phyloP scores from a whole-genome alignment of 2,329 filamentous ascomycete genomes.

The Cadophora luteo-olivacea region DNA sequence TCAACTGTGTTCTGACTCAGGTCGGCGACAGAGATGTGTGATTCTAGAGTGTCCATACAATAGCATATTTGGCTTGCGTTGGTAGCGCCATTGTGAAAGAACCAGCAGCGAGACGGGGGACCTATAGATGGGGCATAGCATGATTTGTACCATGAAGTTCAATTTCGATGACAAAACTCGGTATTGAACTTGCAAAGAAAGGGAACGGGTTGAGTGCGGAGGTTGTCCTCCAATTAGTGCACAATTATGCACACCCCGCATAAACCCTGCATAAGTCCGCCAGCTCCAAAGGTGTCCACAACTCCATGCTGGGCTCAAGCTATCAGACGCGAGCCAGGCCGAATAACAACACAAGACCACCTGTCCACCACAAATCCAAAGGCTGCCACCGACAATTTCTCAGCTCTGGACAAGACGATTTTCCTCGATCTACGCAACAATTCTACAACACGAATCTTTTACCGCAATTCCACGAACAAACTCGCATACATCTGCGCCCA shows the following conservation, averaged over 20 bases:
- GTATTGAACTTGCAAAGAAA: too few species aligned
- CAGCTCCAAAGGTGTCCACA: constrained; percentile 36
- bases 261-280: constrained; percentile 25
- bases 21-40: too few species aligned
- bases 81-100: too few species aligned
- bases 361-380: constrained; percentile 27
- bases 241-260: constrained; percentile 18
- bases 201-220: too few species aligned
- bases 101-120: too few species aligned
- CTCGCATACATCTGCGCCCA: neutral
- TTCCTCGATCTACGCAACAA: constrained; percentile 1
- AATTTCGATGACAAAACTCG: too few species aligned
- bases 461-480: neutral
- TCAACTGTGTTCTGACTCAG: too few species aligned
- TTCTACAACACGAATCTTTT: too few species aligned
- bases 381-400: constrained; percentile 19
- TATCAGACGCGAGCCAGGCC: neutral
- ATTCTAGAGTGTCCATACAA: too few species aligned
- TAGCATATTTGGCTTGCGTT: too few species aligned
- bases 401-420: neutral
- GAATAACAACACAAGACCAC: constrained; percentile 17
- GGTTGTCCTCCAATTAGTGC: neutral
- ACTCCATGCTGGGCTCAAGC: constrained; percentile 22
- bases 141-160: too few species aligned
- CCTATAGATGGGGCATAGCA: too few species aligned